Base-by-base conservation (phyloP, 2,329 filamentous ascomycete genomes). In the Trichoderma breve region DNA sequence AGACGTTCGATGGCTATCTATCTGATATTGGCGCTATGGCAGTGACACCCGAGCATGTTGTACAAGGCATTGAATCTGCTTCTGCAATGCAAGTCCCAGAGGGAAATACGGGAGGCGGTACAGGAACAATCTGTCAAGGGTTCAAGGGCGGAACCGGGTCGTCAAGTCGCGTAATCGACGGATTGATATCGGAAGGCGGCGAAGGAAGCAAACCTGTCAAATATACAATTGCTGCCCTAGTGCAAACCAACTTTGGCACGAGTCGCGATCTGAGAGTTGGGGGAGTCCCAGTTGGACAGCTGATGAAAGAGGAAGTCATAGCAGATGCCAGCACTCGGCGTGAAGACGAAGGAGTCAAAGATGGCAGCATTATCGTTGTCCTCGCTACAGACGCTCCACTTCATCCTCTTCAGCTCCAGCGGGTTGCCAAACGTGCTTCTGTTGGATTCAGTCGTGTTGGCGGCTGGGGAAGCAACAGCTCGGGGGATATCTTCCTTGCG, bases 111-210 rank as follows among this genome's bases (percentile, higher is more conserved):
- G 89, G 89, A 5, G 89, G 89, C 11, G 89, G 89, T n/a, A 88
- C 88, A 1, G 89, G 88, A 9, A 90, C 90, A 87, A 82, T 87
- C 34, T 89, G 86, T 76, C 87, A 90, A 76, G 86, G 85, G 75
- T 90, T 88, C 80, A 90, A 90, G 76, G 89, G 88, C 53, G 89
- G 89, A 2, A 91, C 89, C 0, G 89, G 89, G 9, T 87, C 85
- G 2, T 84, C 84, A 72, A 87, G 84, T 60, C 84, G 89, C 24
- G 72, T 89, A 15, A 55, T 73, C 1, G 57, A 36, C n/a, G 83
- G 84, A 0, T 73, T 81, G 15, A 63, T 74, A 6, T 55, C 30
- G n/a, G 84, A 84, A 0, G 73, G 80, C 26, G 81, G 80, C 70
- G 72, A 24, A 18, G 74, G 74, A 12, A 75, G 69, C 6, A 74